Percentiles rank a stretch among this genome's conserved stretches.
phyloP scores from a whole-genome alignment of 1,284 basidiomycete genomes.

The Ustilago curta region DNA sequence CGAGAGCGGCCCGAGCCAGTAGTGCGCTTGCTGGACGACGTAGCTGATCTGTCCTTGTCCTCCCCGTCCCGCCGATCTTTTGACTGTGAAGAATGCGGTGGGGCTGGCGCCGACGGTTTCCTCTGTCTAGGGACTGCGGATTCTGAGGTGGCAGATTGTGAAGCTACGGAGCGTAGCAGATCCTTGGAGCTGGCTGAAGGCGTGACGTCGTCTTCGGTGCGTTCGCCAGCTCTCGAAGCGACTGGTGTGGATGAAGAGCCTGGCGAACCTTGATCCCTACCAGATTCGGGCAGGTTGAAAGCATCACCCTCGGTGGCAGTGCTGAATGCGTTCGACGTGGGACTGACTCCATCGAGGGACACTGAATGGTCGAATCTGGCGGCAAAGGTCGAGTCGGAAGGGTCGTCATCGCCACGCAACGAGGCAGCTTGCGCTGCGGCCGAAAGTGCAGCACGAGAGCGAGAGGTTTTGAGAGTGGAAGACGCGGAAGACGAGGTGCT shows the following conservation, averaged over 20 bases:
- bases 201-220: not conserved
- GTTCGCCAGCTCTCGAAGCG: slow-evolving; percentile 12
- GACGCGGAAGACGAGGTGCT: slow-evolving; percentile 1
- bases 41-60: slow-evolving; percentile 16
- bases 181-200: slow-evolving; percentile 8
- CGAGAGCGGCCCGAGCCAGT: slow-evolving; percentile 17
- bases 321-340: not conserved
- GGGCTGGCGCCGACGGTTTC: slow-evolving; percentile 2
- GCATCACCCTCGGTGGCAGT: slow-evolving; percentile 6
- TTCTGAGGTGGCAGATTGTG: not conserved
- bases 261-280: slow-evolving; percentile 1
- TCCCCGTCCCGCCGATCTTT: slow-evolving; percentile 24
- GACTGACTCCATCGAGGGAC: slow-evolving; percentile 5
- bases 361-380: slow-evolving; percentile 19
- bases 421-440: slow-evolving; percentile 34
- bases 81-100: slow-evolving; percentile 7
- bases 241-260: slow-evolving; percentile 14
- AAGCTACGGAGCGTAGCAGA: not conserved
- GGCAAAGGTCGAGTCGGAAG: slow-evolving; percentile 31
- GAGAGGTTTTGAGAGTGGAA: slow-evolving; percentile 10
- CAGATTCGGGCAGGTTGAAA: not conserved
- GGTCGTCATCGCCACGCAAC: not conserved
- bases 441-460: slow-evolving; percentile 23
- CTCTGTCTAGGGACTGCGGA: not conserved
- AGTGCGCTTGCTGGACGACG: slow-evolving; percentile 12